These are phyloP conservation scores for Cymodocea nodosa DNA, from an alignment of 116 monocot genomes.

Conservation along the genomic window DNA sequence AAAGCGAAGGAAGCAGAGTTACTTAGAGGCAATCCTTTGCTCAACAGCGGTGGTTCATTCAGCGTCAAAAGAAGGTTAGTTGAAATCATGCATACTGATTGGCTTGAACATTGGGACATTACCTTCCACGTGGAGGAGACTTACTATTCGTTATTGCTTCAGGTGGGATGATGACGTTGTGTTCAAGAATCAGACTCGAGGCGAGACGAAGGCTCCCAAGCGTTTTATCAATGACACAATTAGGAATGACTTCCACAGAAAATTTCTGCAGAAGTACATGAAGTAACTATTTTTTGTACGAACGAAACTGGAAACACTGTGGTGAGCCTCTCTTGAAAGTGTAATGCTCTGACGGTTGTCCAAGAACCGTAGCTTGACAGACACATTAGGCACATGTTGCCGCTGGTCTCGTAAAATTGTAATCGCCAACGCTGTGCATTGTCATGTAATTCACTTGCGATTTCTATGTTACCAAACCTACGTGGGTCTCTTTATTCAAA, in stretches of 20 bases:
- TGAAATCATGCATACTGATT: background rate
- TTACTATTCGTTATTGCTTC: background rate
- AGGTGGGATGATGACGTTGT: constrained; percentile 99
- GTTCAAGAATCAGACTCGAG: constrained; percentile 89
- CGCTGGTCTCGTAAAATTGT: too few species aligned
- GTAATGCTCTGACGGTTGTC: background rate
- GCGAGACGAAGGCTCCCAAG: constrained; percentile 76
- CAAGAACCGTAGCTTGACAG: too few species aligned
- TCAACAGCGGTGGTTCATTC: constrained; percentile 69
- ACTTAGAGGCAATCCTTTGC: constrained; percentile 84
- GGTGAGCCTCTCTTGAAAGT: too few species aligned
- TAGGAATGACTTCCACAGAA: constrained; percentile 87
- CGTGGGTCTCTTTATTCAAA: too few species aligned
- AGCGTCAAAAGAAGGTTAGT: constrained; percentile 72
- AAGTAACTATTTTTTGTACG: constrained; percentile 22
- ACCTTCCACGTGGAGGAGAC: background rate
- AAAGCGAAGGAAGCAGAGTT: constrained; percentile 83
- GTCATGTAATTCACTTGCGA: too few species aligned
- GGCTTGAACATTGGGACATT: background rate
- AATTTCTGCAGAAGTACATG: constrained; percentile 96
- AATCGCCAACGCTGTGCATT: too few species aligned
- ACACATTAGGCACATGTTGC: too few species aligned
- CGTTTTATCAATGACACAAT: constrained; percentile 94
- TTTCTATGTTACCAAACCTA: too few species aligned
- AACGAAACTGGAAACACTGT: background rate